These are phyloP conservation scores for Acidomyces sp. DNA, from an alignment of 495 filamentous ascomycete species.

Conservation along the genomic window DNA sequence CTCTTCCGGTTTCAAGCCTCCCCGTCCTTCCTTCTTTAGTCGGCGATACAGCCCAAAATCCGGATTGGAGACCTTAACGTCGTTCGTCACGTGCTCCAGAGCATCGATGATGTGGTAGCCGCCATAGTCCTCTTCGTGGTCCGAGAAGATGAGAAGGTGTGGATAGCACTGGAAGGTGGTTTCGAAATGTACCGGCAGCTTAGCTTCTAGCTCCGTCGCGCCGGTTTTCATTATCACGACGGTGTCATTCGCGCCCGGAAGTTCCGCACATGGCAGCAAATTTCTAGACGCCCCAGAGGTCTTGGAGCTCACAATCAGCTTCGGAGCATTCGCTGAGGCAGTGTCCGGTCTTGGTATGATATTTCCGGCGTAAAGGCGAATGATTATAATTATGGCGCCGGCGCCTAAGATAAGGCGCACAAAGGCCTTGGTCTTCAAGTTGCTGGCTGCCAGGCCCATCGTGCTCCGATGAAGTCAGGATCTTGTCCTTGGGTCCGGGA, in stretches of 20 bases:
- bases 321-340: too few relatives aligned
- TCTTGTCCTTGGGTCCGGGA: too few relatives aligned
- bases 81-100: neutral
- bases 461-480: too few relatives aligned
- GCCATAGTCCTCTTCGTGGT: constrained; percentile 36
- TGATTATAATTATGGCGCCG: too few relatives aligned
- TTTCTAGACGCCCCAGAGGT: too few relatives aligned
- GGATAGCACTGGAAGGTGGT: constrained; percentile 39
- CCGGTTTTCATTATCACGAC: constrained; percentile 21
- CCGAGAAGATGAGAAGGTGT: constrained; percentile 41
- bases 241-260: constrained; percentile 31
- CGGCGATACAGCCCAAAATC: neutral
- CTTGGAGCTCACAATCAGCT: too few relatives aligned
- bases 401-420: too few relatives aligned
- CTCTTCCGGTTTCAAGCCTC: neutral
- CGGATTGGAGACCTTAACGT: neutral
- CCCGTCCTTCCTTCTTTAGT: neutral
- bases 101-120: constrained; percentile 34
- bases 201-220: constrained; percentile 19
- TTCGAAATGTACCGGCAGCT: constrained; percentile 31
- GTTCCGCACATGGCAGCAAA: too few relatives aligned
- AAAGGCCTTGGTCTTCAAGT: too few relatives aligned
- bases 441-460: too few relatives aligned
- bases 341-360: too few relatives aligned
- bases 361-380: too few relatives aligned